These are phyloP conservation scores for Ceratocystis cacaofunesta DNA, from an alignment of 2,329 filamentous ascomycete genomes.

Conservation along the genomic window DNA sequence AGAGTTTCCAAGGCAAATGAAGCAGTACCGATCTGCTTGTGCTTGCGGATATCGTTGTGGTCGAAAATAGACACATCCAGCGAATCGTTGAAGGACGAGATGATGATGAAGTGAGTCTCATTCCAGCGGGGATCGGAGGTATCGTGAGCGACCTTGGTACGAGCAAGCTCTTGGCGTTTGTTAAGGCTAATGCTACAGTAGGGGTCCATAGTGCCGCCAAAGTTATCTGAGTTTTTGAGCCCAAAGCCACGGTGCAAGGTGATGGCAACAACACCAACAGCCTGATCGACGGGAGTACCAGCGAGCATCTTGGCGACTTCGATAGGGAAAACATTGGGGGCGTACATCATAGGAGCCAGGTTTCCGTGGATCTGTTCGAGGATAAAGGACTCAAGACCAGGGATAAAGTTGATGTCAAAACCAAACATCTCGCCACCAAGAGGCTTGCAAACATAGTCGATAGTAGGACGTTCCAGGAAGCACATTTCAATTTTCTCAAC, in stretches of 20 bases:
- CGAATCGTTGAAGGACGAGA: constrained; percentile 78
- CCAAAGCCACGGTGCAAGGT: constrained; percentile 83
- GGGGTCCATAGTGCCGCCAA: constrained; percentile 80
- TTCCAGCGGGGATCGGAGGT: constrained; percentile 85
- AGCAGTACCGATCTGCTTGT: constrained; percentile 76
- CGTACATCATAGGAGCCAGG: constrained; percentile 93
- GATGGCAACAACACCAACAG: constrained; percentile 82
- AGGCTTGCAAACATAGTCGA: constrained; percentile 97
- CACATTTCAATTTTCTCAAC: constrained; percentile 90
- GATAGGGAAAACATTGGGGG: constrained; percentile 92
- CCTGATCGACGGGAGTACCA: constrained; percentile 84
- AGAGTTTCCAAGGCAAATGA: constrained; percentile 75
- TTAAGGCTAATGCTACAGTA: constrained; percentile 79
- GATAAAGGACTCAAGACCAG: constrained; percentile 84
- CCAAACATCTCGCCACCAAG: constrained; percentile 89
- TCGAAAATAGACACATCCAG: constrained; percentile 78
- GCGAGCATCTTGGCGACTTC: constrained; percentile 97
- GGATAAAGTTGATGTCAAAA: constrained; percentile 98
- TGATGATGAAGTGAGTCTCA: constrained; percentile 88
- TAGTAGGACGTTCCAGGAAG: constrained; percentile 74
- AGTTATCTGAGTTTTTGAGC: constrained; percentile 89
- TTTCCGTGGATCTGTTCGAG: constrained; percentile 92
- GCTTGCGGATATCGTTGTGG: constrained; percentile 90
- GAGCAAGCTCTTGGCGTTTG: constrained; percentile 62
- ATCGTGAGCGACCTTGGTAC: constrained; percentile 77